Evolutionary conservation across 768 basidiomycete species (phyloP).

Genomic region (Kwoniella botswanensis): DNA sequence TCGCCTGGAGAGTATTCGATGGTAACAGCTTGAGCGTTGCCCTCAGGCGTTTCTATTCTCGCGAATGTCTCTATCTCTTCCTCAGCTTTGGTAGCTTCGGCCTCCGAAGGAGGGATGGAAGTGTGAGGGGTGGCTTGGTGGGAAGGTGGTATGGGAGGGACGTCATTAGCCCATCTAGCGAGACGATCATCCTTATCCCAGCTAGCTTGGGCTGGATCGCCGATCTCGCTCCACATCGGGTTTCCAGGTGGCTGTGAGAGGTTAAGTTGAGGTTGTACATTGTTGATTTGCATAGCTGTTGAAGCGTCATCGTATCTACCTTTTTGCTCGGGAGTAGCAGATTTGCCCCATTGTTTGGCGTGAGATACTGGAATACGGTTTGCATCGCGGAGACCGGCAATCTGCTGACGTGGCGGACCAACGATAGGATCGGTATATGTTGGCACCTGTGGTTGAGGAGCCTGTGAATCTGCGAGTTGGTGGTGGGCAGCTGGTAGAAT

Average conservation of each 20-base stretch:
- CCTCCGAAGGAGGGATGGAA: slow-evolving; percentile 4
- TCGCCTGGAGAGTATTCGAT: slow-evolving; percentile 16
- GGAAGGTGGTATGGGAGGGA: background rate
- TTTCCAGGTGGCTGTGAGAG: background rate
- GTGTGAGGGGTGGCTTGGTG: slow-evolving; percentile 1
- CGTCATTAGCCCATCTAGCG: slow-evolving; percentile 10
- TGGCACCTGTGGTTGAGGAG: background rate
- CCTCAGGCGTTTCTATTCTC: background rate
- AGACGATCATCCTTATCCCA: slow-evolving; percentile 10
- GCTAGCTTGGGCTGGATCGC: background rate
- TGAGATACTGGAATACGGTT: slow-evolving; percentile 1
- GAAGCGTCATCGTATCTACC: slow-evolving; percentile 4
- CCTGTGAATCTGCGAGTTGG: background rate
- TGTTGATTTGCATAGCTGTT: background rate
- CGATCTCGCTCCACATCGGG: slow-evolving; percentile 5
- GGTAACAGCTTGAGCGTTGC: background rate
- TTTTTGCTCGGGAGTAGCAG: background rate
- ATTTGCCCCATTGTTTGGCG: slow-evolving; percentile 10
- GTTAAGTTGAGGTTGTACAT: background rate
- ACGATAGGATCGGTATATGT: slow-evolving; percentile 4
- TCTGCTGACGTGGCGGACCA: background rate
- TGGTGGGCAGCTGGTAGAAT: background rate
- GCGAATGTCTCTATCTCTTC: background rate
- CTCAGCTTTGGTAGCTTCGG: background rate
- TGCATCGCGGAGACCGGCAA: background rate